Evolutionary conservation across 2,329 filamentous ascomycete species (phyloP).

Genomic region (Ophiostoma ips): DNA sequence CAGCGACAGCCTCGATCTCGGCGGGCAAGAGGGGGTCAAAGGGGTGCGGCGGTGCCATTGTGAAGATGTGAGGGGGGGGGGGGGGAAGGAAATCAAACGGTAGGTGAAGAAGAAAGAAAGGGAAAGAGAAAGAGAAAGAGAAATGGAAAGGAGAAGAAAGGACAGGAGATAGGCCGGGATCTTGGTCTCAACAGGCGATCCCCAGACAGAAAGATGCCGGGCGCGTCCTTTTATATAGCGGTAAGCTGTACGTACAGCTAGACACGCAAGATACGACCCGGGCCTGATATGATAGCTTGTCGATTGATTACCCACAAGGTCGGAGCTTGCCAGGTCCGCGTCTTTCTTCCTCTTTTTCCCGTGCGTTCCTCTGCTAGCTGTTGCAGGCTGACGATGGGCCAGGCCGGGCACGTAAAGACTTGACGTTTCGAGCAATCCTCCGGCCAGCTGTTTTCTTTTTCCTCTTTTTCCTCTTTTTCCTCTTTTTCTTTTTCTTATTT

Average conservation of each 20-base stretch:
- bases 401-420: constrained; percentile 1
- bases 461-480: neutral
- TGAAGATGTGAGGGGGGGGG: neutral
- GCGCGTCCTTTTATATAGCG: neutral
- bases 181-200: neutral
- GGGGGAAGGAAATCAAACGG: neutral
- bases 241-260: no score
- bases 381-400: neutral
- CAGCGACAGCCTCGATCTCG: constrained; percentile 62
- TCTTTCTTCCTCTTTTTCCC: constrained; percentile 1
- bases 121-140: neutral
- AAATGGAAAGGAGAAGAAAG: neutral
- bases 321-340: neutral
- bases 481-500: no score
- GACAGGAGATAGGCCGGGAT: neutral
- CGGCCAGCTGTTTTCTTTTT: neutral
- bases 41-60: constrained; percentile 38
- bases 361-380: neutral
- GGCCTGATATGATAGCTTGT: neutral
- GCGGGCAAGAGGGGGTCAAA: constrained; percentile 60
- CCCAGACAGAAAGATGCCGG: neutral
- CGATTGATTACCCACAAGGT: neutral
- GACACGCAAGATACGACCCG: neutral
- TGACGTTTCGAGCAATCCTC: neutral
- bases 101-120: neutral